Evolutionary conservation across 169 alveolate species (phyloP).

Genomic region (Besnoitia besnoiti): DNA sequence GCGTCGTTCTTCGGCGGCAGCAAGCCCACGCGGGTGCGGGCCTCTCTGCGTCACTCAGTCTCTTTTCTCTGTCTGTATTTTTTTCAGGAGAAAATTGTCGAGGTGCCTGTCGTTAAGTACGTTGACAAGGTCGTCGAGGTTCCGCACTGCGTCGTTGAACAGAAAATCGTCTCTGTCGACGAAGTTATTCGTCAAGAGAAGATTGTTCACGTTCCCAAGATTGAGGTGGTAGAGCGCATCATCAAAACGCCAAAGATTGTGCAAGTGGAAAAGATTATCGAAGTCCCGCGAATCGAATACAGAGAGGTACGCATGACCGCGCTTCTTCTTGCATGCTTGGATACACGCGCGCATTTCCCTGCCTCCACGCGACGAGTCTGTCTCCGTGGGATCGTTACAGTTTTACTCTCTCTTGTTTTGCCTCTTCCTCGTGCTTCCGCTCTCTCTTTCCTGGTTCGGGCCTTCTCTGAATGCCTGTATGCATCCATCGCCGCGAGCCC

Average conservation of each 20-base stretch:
- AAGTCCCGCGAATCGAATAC: constrained; percentile 43
- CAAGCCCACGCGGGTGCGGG: too few species aligned
- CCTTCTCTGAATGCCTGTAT: too few species aligned
- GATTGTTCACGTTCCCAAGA: constrained; percentile 28
- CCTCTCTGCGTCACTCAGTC: background rate
- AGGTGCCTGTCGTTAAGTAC: constrained; percentile 36
- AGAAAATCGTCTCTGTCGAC: background rate
- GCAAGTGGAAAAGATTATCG: constrained; percentile 32
- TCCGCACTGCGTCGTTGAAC: background rate
- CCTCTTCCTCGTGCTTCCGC: too few species aligned
- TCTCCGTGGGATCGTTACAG: too few species aligned
- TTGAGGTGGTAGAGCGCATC: constrained; percentile 26
- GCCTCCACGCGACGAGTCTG: too few species aligned
- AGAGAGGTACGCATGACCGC: constrained; percentile 12
- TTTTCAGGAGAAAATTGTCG: constrained; percentile 37
- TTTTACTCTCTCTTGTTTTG: too few species aligned
- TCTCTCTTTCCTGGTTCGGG: too few species aligned
- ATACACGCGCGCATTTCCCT: too few species aligned
- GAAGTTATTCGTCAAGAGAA: constrained; percentile 39
- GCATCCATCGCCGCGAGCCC: too few species aligned
- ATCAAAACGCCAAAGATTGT: background rate
- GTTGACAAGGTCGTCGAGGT: constrained; percentile 36
- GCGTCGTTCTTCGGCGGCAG: too few species aligned
- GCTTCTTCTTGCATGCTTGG: too few species aligned
- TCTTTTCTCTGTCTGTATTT: background rate